Evolutionary conservation across 768 basidiomycete genomes (phyloP).

Genomic region (Mycena galopus): DNA sequence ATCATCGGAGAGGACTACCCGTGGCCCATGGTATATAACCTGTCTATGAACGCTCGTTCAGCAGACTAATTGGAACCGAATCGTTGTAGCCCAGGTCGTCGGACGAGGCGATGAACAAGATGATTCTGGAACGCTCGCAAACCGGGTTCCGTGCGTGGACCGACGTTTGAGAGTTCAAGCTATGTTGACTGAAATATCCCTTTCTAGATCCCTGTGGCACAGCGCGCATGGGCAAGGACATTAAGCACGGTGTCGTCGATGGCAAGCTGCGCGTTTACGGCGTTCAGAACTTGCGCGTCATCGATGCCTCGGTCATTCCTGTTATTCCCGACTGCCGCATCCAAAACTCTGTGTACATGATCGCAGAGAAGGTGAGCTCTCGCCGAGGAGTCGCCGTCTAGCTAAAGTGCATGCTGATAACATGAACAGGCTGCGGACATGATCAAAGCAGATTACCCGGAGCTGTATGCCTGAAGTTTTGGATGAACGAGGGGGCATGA

Average conservation of each 20-base stretch:
- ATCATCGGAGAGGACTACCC: constrained; percentile 32
- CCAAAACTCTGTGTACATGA: constrained; percentile 27
- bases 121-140: constrained; percentile 34
- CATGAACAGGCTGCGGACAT: constrained; percentile 22
- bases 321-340: constrained; percentile 31
- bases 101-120: constrained; percentile 32
- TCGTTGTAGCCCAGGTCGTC: constrained; percentile 18
- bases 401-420: too few species aligned
- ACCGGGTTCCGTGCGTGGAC: constrained; percentile 29
- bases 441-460: constrained; percentile 29
- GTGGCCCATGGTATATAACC: constrained; percentile 11
- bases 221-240: constrained; percentile 25
- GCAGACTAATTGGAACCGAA: not conserved
- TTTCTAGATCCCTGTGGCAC: constrained; percentile 30
- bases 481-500: not conserved
- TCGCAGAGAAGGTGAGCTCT: constrained; percentile 27
- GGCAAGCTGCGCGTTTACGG: constrained; percentile 27
- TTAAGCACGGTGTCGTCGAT: constrained; percentile 28
- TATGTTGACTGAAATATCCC: too few species aligned
- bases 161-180: not conserved
- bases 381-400: too few species aligned
- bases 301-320: constrained; percentile 32
- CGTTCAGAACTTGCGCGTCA: constrained; percentile 29
- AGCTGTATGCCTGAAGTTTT: constrained; percentile 11
- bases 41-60: not conserved